These are phyloP conservation scores for Hylodesmum podocarpum DNA, from an alignment of 306 rosid genomes.

Conservation along the genomic window DNA sequence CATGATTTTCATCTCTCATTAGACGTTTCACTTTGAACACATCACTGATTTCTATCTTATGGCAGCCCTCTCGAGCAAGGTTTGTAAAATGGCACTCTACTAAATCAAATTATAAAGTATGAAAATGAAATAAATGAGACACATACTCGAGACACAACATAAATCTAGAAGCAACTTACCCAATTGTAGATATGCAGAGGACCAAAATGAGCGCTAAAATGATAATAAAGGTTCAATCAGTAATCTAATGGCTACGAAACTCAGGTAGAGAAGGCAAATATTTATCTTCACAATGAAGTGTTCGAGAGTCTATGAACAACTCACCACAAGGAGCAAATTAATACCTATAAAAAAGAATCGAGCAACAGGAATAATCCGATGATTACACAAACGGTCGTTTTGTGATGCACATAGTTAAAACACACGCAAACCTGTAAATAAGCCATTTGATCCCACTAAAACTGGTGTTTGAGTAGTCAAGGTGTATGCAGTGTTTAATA, in stretches of 20 bases:
- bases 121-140: background rate
- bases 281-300: background rate
- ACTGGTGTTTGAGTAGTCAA: background rate
- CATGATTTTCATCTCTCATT: background rate
- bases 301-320: background rate
- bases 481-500: background rate
- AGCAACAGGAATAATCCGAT: background rate
- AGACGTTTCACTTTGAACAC: background rate
- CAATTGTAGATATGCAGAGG: background rate
- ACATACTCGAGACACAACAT: background rate
- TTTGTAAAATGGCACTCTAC: background rate
- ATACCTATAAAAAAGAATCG: background rate
- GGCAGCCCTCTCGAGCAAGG: no score
- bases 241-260: background rate
- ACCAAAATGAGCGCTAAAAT: background rate
- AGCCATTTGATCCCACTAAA: background rate
- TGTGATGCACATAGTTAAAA: background rate
- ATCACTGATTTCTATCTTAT: background rate
- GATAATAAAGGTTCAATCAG: background rate
- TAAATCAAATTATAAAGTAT: background rate
- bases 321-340: background rate
- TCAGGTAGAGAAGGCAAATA: background rate
- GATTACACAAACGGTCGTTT: background rate
- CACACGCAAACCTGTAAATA: background rate
- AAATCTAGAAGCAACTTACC: background rate